phyloP scores from a whole-genome alignment of 2,329 filamentous ascomycete genomes.

The Neoarthrinium moseri region DNA sequence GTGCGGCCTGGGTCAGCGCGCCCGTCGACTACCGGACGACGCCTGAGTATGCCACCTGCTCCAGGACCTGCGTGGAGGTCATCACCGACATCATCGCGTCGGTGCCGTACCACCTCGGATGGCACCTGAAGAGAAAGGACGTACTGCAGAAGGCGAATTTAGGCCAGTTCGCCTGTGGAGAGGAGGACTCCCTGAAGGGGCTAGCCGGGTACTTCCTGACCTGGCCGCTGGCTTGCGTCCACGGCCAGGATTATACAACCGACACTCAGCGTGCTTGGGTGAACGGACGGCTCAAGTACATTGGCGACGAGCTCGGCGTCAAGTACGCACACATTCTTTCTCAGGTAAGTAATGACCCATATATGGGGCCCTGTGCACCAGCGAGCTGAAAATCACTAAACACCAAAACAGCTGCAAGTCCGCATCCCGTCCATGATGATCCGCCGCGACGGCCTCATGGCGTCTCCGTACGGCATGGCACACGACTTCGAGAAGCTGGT shows the following conservation, averaged over 20 bases:
- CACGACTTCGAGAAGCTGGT: conserved; percentile 45
- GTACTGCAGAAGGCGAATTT: conserved; percentile 38
- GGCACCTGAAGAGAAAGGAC: conserved; percentile 48
- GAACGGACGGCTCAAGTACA: conserved; percentile 51
- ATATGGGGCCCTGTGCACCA: no score
- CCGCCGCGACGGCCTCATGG: conserved; percentile 49
- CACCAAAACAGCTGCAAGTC: conserved; percentile 57
- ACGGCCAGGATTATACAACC: conserved; percentile 57
- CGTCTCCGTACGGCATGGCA: conserved; percentile 38
- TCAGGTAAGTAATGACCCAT: conserved; percentile 47
- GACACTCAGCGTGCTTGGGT: conserved; percentile 58
- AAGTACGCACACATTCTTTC: conserved; percentile 56
- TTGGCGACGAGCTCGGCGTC: conserved; percentile 55
- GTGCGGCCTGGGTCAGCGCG: conserved; percentile 58
- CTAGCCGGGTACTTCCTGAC: conserved; percentile 59
- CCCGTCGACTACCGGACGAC: conserved; percentile 63
- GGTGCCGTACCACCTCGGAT: conserved; percentile 61
- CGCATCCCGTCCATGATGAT: conserved; percentile 64
- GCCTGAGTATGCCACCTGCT: conserved; percentile 57
- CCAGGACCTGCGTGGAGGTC: conserved; percentile 47
- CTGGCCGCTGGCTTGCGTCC: conserved; percentile 55
- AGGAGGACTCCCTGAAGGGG: conserved; percentile 49
- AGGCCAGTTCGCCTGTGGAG: conserved; percentile 47
- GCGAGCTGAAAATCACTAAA: no score
- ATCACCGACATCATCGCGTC: conserved; percentile 60